Evolutionary conservation across 2,329 filamentous ascomycete genomes (phyloP).

Genomic region (Botrytis galanthina): DNA sequence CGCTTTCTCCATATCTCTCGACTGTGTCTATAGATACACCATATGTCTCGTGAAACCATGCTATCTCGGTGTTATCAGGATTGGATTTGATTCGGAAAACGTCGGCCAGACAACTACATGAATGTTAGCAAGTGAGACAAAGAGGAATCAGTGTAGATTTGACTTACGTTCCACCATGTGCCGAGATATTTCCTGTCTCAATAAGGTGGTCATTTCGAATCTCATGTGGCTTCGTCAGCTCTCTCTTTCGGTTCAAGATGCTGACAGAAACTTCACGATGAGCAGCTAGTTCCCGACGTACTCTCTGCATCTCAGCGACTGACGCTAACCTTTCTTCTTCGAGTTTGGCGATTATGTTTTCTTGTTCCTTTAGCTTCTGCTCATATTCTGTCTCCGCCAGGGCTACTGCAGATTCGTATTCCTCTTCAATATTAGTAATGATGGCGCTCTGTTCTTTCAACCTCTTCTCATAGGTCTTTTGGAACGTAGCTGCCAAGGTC

Average conservation of each 20-base stretch:
- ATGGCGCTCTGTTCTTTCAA: neutral
- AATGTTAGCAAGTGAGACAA: neutral
- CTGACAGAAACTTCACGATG: constrained; percentile 8
- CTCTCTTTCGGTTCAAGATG: constrained; percentile 4
- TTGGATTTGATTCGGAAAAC: constrained; percentile 3
- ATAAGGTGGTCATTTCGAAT: neutral
- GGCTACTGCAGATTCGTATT: no score
- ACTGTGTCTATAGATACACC: neutral
- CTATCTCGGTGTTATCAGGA: neutral
- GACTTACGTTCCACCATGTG: constrained; percentile 16
- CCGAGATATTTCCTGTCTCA: constrained; percentile 1
- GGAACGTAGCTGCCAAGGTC: neutral
- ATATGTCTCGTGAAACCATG: constrained; percentile 1
- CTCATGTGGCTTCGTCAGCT: neutral
- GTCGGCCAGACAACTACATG: constrained; percentile 1
- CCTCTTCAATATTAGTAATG: neutral
- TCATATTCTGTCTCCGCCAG: neutral
- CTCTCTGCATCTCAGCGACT: neutral
- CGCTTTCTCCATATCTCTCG: neutral
- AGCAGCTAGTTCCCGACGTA: neutral
- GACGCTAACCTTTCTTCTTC: neutral
- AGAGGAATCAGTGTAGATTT: neutral
- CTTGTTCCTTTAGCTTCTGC: neutral
- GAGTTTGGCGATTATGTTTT: neutral
- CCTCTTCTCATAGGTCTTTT: neutral